Conservation (phyloP, 176 grass and related monocot species). For the Musa acuminata region DNA sequence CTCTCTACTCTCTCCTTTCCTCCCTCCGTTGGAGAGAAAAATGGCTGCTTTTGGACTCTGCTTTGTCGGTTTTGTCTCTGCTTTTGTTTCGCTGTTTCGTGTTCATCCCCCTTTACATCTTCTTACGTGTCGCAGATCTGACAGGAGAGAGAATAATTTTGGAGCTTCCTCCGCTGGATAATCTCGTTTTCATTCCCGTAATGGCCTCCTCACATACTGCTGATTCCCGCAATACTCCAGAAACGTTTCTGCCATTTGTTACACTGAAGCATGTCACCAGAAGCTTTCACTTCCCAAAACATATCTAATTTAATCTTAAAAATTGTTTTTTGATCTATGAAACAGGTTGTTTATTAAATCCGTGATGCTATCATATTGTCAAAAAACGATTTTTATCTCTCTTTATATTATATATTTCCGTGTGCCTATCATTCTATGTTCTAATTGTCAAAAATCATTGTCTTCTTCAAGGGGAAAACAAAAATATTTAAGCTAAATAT, state of each 20-base stretch:
- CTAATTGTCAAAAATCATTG: no score
- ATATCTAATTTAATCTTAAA: no score
- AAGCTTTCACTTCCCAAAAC: background rate
- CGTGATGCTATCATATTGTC: no score
- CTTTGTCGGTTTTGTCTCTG: background rate
- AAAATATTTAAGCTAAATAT: no score
- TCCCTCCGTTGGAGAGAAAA: no score
- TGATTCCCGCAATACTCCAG: background rate
- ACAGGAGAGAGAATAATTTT: background rate
- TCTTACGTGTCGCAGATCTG: background rate
- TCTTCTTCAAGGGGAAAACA: no score
- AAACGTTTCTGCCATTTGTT: background rate
- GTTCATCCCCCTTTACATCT: background rate
- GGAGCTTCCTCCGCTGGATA: background rate
- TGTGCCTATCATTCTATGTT: no score
- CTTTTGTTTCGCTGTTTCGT: background rate
- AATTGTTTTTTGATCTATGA: no score
- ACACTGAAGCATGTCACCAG: background rate
- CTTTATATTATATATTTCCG: no score
- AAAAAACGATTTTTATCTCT: no score
- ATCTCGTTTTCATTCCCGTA: no score
- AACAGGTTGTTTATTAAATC: no score
- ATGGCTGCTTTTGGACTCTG: background rate
- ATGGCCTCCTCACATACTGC: background rate
- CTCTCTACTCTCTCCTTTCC: background rate